Evolutionary conservation across 1,284 basidiomycete species (phyloP), one percentile per base, ranked within the genome.

Genomic region (Heterobasidion parviporum): DNA sequence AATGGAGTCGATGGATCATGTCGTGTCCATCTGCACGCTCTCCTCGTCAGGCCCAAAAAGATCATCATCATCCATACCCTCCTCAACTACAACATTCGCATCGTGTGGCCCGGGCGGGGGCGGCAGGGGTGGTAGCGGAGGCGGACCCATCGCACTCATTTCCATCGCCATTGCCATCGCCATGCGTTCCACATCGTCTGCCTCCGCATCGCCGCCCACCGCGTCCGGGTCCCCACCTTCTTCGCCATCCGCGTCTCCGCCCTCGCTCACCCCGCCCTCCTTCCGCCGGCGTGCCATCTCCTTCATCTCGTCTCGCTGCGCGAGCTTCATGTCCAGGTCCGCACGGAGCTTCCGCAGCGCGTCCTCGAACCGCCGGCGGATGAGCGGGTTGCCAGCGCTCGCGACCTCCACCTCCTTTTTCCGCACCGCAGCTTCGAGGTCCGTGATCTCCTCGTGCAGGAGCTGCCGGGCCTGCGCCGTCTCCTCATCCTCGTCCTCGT

Each of bases 301-400:
- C 63, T 81, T 82, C 67, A 91, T 71, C 62, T 89, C 87, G 60
- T 90, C 89, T 52, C 86, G 77, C 67, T 92, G 90, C 0, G 81
- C 79, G n/a, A 83, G 73, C 68, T 95, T 96, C 75, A 87, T 85
- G 61, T 94, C 91, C 51, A 96, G 73, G 66, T 97, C 94, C 41
- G 85, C 82, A 47, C 87, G 83, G 54, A 97, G 76, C 68, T 94
- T 95, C 73, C 86, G 88, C 63, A 96, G 74, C 4, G 91, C 89
- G 67, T 96, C 94, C 69, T 96, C 92, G 72, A 96, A 96, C 38
- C 94, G 92, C 81, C 90, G 90, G 88, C 94, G 62, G 70, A 97
- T 93, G 57, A 97, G 82, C 20, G 90, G 88, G 68, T 97, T 98
- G 10, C 83, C 83, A 44, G 92, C 91, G 59, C 85, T 88, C n/a